A percentile compares a stretch with the other conserved stretches of the same genome.
Evolutionary conservation across 1,139 yeast genomes (phyloP).

Genomic region (Keqinozyma sinolaborantium): DNA sequence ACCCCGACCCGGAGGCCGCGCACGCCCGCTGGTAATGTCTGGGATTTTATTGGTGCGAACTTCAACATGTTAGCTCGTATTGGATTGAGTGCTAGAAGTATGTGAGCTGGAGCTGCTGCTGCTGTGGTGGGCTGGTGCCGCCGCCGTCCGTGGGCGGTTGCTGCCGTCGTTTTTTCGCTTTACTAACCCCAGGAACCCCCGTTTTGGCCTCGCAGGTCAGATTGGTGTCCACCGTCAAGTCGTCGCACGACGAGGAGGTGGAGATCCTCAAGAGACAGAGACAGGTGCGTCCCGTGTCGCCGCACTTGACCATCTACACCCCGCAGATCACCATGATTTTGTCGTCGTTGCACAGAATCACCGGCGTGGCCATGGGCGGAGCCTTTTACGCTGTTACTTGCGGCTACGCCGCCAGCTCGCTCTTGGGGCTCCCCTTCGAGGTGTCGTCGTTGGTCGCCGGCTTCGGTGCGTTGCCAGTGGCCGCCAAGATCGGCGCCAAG

Average conservation of each 20-base stretch:
- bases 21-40: not conserved
- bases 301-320: slow-evolving; percentile 84
- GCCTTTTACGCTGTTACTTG: slow-evolving; percentile 76
- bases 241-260: slow-evolving; percentile 63
- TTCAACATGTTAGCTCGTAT: slow-evolving; percentile 14
- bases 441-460: slow-evolving; percentile 55
- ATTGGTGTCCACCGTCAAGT: slow-evolving; percentile 46
- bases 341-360: slow-evolving; percentile 81
- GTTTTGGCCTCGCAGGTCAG: too few relatives aligned
- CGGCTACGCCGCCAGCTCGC: slow-evolving; percentile 68
- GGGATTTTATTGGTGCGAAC: not conserved
- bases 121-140: too few relatives aligned
- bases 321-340: slow-evolving; percentile 84
- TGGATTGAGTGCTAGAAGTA: slow-evolving; percentile 20
- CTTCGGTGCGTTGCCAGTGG: slow-evolving; percentile 58
- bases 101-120: slow-evolving; percentile 7
- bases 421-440: slow-evolving; percentile 63
- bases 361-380: slow-evolving; percentile 80
- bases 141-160: too few relatives aligned
- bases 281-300: slow-evolving; percentile 84
- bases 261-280: slow-evolving; percentile 78
- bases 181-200: not conserved
- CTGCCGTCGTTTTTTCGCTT: too few relatives aligned
- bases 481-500: slow-evolving; percentile 61
- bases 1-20: too few relatives aligned